phyloP scores from a whole-genome alignment of 2,329 filamentous ascomycete genomes.

The Neonectria sp. region DNA sequence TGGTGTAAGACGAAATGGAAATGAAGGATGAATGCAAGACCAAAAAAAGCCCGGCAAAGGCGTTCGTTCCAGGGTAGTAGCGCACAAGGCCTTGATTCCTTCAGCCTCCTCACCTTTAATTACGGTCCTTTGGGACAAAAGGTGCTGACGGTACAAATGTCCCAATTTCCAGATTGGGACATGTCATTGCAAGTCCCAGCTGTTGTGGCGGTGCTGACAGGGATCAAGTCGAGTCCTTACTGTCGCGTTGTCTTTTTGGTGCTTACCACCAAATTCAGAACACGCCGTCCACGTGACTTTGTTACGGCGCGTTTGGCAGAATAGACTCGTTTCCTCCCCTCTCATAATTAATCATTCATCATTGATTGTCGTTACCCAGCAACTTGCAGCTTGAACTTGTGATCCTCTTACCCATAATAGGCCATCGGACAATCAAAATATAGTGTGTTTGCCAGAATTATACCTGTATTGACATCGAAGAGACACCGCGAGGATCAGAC shows the following conservation, averaged over 20 bases:
- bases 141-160: neutral
- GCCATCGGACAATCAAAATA: no score
- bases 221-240: neutral
- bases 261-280: no score
- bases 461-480: no score
- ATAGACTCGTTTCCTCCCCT: no score
- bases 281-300: no score
- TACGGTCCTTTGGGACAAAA: neutral
- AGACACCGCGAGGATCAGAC: no score
- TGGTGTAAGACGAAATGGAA: neutral
- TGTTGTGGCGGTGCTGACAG: slow-evolving; percentile 19
- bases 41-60: neutral
- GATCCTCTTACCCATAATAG: no score
- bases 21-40: neutral
- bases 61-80: neutral
- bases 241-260: neutral
- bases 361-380: no score
- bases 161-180: slow-evolving; percentile 8
- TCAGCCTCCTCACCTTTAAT: neutral
- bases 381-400: no score
- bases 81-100: neutral
- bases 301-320: no score
- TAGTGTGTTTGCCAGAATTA: no score
- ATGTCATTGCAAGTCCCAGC: neutral
- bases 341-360: no score